These are phyloP conservation scores for Phytophthora capsici DNA, from an alignment of 352 stramenopile genomes.

Conservation along the genomic window DNA sequence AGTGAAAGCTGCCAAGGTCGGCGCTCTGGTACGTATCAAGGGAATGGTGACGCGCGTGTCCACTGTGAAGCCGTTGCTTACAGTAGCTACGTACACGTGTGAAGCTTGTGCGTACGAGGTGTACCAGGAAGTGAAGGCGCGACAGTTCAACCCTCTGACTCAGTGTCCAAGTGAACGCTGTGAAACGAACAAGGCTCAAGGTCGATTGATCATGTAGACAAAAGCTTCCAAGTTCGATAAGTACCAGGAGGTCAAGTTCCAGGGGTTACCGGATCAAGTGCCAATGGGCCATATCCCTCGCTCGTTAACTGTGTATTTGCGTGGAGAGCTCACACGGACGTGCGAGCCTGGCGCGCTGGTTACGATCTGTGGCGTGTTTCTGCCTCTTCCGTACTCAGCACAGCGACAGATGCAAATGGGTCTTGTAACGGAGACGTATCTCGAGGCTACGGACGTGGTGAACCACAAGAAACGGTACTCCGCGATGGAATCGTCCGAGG, in stretches of 20 bases:
- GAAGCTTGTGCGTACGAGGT: slow-evolving; percentile 96
- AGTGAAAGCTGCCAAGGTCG: slow-evolving; percentile 95
- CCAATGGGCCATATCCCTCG: slow-evolving; percentile 99
- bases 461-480: slow-evolving; percentile 99
- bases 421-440: slow-evolving; percentile 97
- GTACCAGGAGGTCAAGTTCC: slow-evolving; percentile 99
- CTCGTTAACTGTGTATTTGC: slow-evolving; percentile 91
- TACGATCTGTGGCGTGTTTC: slow-evolving; percentile 97
- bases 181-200: slow-evolving; percentile 77
- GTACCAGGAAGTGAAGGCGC: slow-evolving; percentile 95
- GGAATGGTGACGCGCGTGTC: slow-evolving; percentile 99
- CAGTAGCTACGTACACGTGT: slow-evolving; percentile 98
- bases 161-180: slow-evolving; percentile 92
- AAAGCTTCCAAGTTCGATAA: slow-evolving; percentile 99
- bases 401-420: slow-evolving; percentile 97
- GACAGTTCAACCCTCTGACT: slow-evolving; percentile 95
- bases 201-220: slow-evolving; percentile 94
- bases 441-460: slow-evolving; percentile 95
- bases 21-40: slow-evolving; percentile 95
- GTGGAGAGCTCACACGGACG: slow-evolving; percentile 93
- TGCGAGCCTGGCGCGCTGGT: slow-evolving; percentile 96
- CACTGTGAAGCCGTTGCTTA: slow-evolving; percentile 97
- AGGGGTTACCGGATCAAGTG: slow-evolving; percentile 93
- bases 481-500: slow-evolving; percentile 88
- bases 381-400: slow-evolving; percentile 92